Evolutionary conservation across 192 early-diverging fungal genomes (phyloP), one percentile per base, ranked within the genome.

Genomic region (Gryganskiella cystojenkinii): DNA sequence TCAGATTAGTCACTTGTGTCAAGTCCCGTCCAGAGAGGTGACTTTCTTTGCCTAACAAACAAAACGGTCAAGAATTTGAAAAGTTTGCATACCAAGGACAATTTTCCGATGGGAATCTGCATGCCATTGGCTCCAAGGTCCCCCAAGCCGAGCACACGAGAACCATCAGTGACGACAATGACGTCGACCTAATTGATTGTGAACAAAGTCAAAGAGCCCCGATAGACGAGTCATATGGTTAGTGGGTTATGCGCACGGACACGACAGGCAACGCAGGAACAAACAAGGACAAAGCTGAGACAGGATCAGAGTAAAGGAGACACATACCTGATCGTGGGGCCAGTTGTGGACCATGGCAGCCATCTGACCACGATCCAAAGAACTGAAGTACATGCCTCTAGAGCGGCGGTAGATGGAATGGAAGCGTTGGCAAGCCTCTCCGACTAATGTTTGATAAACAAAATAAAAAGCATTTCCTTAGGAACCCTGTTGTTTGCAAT

Each of bases 51-150:
- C 35, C 33, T 13, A 46, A 28, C 30, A 49, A 31, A 25, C 0
- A 50, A 24, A 0, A 44, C 24, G 19, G 4, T 47, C n/a, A 20
- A 53, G 20, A n/a, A 53, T 53, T 11, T 13, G 11, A 30, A 15
- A 56, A 58, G 25, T 17, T 47, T 30, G 9, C 60, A 24, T 78
- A 78, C 74, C 74, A 78, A 54, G 5, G 74, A 78, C 11, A 99
- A 92, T 74, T 97, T 99, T 78, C 95, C 96, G 46, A 97, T 92
- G 22, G 95, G 93, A 69, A 99, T 99, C 40, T 95, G 94, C 90
- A 97, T 95, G 42, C 97, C 97, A 75, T 95, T 95, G 49, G 97
- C 90, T 56, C 96, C 97, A 55, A 96, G 85, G 70, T 98, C 96
- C 58, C 97, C 97, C 31, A 98, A 86, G 27, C 97, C 97, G 44